Evolutionary conservation across 2,329 filamentous ascomycete genomes (phyloP).

Genomic region (Celoporthe dispersa): DNA sequence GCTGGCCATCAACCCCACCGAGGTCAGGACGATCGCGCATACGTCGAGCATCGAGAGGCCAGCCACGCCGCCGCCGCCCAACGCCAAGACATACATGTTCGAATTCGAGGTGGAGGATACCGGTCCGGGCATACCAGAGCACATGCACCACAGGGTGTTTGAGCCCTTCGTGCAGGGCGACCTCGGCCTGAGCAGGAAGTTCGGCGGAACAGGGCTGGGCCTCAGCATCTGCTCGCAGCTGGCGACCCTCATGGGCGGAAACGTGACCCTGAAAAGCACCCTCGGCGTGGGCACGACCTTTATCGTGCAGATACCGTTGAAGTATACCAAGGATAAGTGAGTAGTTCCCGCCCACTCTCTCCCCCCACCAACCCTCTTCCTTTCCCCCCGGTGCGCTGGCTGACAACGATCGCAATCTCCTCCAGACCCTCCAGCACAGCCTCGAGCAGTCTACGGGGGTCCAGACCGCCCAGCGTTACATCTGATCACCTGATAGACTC

Average conservation of each 20-base stretch:
- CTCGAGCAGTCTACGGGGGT: constrained; percentile 55
- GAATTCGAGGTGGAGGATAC: constrained; percentile 90
- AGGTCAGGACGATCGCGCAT: constrained; percentile 56
- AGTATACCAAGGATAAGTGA: constrained; percentile 71
- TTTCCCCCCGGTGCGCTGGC: not conserved
- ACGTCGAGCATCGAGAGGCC: constrained; percentile 58
- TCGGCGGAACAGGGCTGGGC: constrained; percentile 84
- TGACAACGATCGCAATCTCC: not conserved
- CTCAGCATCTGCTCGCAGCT: constrained; percentile 89
- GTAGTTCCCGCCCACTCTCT: constrained; percentile 33
- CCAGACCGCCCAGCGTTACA: constrained; percentile 52
- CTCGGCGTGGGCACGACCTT: constrained; percentile 79
- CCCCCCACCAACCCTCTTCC: too few species aligned
- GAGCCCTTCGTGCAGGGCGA: constrained; percentile 97
- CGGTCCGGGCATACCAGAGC: constrained; percentile 80
- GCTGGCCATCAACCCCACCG: constrained; percentile 65
- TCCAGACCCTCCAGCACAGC: constrained; percentile 56
- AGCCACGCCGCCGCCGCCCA: constrained; percentile 62
- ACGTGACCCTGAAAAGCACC: constrained; percentile 72
- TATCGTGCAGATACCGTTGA: constrained; percentile 80
- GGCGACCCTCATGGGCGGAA: constrained; percentile 80
- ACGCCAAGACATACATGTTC: constrained; percentile 71
- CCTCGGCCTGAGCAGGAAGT: constrained; percentile 84
- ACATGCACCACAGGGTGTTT: constrained; percentile 82
- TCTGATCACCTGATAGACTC: constrained; percentile 44